phyloP scores from a whole-genome alignment of 2,329 filamentous ascomycete genomes.

The Helicocarpus griseus region DNA sequence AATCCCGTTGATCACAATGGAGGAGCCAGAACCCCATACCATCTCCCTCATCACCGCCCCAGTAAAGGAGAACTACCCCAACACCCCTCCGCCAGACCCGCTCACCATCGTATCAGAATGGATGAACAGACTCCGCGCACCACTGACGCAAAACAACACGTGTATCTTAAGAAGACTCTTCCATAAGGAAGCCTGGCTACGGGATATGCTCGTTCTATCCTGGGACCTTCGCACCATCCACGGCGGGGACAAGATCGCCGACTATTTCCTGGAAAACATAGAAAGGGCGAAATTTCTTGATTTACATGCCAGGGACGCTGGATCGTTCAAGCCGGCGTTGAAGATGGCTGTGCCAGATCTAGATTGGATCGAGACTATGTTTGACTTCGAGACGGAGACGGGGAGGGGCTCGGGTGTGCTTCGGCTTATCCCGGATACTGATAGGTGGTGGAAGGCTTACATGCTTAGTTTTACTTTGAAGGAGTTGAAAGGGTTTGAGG shows the following conservation, averaged over 20 bases:
- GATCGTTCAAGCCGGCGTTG: constrained; percentile 22
- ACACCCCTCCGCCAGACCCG: not conserved
- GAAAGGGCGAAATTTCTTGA: constrained; percentile 18
- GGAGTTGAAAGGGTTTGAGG: constrained; percentile 25
- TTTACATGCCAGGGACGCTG: constrained; percentile 24
- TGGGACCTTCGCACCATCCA: constrained; percentile 32
- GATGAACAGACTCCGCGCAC: constrained; percentile 3
- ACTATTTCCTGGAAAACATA: constrained; percentile 22
- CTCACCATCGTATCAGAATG: not conserved
- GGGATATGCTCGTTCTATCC: constrained; percentile 30
- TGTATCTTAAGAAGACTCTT: constrained; percentile 18
- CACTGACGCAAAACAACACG: constrained; percentile 7
- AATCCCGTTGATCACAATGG: not conserved
- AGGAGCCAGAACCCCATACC: not conserved
- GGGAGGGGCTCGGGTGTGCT: constrained; percentile 29
- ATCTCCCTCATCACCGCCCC: not conserved
- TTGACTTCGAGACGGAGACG: constrained; percentile 29
- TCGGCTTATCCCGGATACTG: constrained; percentile 22
- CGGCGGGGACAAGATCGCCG: constrained; percentile 21
- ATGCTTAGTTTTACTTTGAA: constrained; percentile 30
- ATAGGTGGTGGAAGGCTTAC: constrained; percentile 27
- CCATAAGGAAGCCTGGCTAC: constrained; percentile 32
- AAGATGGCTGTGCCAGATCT: constrained; percentile 22
- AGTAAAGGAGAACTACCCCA: not conserved
- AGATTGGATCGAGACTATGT: constrained; percentile 29